Conservation (phyloP, 768 basidiomycete species). For the Trametes maxima region DNA sequence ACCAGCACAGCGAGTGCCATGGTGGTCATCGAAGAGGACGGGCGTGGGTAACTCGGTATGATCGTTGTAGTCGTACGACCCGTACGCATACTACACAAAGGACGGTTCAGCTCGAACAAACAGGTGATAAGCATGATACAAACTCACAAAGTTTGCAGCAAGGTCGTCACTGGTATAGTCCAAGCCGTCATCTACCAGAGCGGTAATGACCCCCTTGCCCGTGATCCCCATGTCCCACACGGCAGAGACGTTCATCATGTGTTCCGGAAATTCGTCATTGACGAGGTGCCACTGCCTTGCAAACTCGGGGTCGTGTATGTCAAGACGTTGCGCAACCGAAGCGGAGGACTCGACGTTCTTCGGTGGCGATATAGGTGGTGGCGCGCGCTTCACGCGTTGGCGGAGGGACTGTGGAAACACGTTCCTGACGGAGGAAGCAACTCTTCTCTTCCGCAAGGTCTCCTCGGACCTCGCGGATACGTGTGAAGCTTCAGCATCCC, state of each 20-base stretch:
- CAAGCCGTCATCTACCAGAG: conserved; percentile 93
- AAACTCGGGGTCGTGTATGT: conserved; percentile 83
- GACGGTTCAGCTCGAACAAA: not conserved
- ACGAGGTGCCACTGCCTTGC: conserved; percentile 91
- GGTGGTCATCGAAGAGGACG: conserved; percentile 86
- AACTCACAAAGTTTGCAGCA: conserved; percentile 86
- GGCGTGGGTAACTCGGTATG: conserved; percentile 87
- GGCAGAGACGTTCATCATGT: conserved; percentile 90
- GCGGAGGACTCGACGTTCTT: conserved; percentile 41
- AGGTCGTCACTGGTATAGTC: conserved; percentile 90
- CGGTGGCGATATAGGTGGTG: conserved; percentile 52
- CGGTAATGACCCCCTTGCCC: conserved; percentile 83
- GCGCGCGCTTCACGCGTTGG: conserved; percentile 72
- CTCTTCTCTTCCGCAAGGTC: conserved; percentile 39
- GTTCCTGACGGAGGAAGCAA: conserved; percentile 60
- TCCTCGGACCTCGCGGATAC: conserved; percentile 45
- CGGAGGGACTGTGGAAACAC: conserved; percentile 67
- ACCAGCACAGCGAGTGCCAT: conserved; percentile 97
- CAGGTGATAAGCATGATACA: not conserved
- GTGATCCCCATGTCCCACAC: conserved; percentile 92
- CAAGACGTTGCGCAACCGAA: conserved; percentile 59
- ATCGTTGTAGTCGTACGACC: conserved; percentile 97
- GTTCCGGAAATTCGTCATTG: conserved; percentile 79
- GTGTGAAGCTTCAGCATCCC: conserved; percentile 24
- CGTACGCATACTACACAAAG: conserved; percentile 65